These are phyloP conservation scores for Yarrowia porcina DNA, from an alignment of 805 yeast genomes.

Conservation along the genomic window DNA sequence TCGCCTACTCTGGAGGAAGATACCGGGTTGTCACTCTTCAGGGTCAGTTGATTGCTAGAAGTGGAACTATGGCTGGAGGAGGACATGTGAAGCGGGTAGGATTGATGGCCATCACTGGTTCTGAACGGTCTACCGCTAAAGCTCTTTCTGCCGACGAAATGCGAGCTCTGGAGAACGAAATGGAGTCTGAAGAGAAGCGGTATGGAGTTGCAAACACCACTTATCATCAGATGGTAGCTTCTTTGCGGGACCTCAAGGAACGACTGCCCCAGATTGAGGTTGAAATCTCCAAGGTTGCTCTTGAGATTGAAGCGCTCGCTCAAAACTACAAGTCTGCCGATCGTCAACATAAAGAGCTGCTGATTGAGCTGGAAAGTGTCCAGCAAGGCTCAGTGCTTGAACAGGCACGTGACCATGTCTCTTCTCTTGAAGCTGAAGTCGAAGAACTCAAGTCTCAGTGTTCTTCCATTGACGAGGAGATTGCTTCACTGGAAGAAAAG, in stretches of 20 bases:
- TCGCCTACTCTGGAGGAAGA: conserved; percentile 79
- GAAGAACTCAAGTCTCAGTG: conserved; percentile 52
- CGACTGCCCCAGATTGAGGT: conserved; percentile 67
- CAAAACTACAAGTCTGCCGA: conserved; percentile 52
- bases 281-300: conserved; percentile 52
- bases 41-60: conserved; percentile 85
- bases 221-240: conserved; percentile 56
- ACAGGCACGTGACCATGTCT: conserved; percentile 39
- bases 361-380: conserved; percentile 32
- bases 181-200: conserved; percentile 51
- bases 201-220: conserved; percentile 46
- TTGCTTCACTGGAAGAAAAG: conserved; percentile 62
- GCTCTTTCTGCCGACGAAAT: conserved; percentile 58
- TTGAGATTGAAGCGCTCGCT: conserved; percentile 63
- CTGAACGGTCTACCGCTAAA: conserved; percentile 37
- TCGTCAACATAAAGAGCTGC: conserved; percentile 41
- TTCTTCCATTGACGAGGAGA: conserved; percentile 51
- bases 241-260: conserved; percentile 57
- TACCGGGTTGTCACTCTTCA: conserved; percentile 89
- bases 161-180: conserved; percentile 50
- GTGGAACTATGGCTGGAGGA: conserved; percentile 98
- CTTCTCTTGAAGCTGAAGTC: conserved; percentile 43
- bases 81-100: conserved; percentile 68
- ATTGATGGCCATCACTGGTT: conserved; percentile 49
- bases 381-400: conserved; percentile 38